Percentiles rank a stretch among this genome's conserved stretches.
These are phyloP conservation scores for Pleurozium schreberi DNA, from an alignment of 225 moss, liverwort and hornwort species.

Conservation along the genomic window DNA sequence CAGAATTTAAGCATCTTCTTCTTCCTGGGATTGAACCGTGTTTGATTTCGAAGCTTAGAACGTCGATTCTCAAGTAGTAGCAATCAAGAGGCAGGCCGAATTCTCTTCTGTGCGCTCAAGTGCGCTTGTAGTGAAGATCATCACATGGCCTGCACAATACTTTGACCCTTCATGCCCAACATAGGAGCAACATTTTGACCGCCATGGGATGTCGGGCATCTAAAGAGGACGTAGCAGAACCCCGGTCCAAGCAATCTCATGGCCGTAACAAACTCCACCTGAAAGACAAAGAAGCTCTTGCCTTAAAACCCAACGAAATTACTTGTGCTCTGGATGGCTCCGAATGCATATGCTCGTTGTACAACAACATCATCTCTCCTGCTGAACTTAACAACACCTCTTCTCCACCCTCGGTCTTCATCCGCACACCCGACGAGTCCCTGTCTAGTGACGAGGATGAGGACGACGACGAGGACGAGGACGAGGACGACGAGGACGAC, in stretches of 20 bases:
- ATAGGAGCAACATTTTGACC: not conserved
- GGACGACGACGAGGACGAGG: constrained; percentile 10
- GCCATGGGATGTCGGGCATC: constrained; percentile 55
- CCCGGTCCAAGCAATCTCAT: constrained; percentile 10
- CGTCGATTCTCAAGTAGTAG: not conserved
- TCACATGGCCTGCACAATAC: not conserved
- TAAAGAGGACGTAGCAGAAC: constrained; percentile 37
- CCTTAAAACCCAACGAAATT: constrained; percentile 19
- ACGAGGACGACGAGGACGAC: not conserved
- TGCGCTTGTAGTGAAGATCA: not conserved
- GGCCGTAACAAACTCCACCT: constrained; percentile 1
- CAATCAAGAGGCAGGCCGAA: not conserved
- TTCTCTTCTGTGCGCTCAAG: not conserved
- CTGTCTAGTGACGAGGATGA: constrained; percentile 15
- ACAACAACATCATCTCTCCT: not conserved
- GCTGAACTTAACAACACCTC: not conserved
- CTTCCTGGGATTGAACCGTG: not conserved
- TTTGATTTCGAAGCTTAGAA: not conserved
- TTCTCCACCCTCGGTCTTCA: constrained; percentile 17
- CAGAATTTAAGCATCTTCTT: not conserved
- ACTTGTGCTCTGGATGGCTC: not conserved
- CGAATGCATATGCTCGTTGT: constrained; percentile 8
- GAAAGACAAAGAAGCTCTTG: not conserved
- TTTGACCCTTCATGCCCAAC: not conserved
- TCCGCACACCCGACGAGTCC: not conserved